Conservation (phyloP, 2,329 filamentous ascomycete species). For the Fusarium coffeatum region DNA sequence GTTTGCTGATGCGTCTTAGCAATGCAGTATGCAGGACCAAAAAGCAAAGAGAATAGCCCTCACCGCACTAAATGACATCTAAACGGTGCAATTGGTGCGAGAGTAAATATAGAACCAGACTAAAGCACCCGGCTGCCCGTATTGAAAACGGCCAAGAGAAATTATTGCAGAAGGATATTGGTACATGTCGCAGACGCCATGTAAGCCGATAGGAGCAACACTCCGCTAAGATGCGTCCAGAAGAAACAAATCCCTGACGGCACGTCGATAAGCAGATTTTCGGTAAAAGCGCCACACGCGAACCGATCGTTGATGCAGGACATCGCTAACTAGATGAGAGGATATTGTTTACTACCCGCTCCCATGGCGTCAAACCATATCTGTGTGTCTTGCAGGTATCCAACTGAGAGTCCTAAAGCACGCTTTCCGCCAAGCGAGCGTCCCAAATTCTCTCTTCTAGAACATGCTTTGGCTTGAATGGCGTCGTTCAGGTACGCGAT, state of each 20-base stretch:
- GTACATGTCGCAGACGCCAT: constrained; percentile 15
- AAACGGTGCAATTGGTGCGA: constrained; percentile 21
- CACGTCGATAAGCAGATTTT: constrained; percentile 18
- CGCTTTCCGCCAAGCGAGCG: not conserved
- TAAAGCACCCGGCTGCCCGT: constrained; percentile 23
- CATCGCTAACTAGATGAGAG: constrained; percentile 10
- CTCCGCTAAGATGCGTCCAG: constrained; percentile 19
- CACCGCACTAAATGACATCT: constrained; percentile 2
- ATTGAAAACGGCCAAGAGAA: constrained; percentile 23
- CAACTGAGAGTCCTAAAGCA: not conserved
- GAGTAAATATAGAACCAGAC: constrained; percentile 37
- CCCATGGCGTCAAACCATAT: constrained; percentile 9
- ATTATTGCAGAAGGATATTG: constrained; percentile 10
- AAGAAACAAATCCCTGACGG: constrained; percentile 1
- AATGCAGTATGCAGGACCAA: constrained; percentile 12
- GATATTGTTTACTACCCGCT: constrained; percentile 19
- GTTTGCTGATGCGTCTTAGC: not conserved
- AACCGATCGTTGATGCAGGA: constrained; percentile 20
- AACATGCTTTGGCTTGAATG: not conserved
- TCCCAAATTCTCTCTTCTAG: not conserved
- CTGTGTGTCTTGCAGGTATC: constrained; percentile 19
- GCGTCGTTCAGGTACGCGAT: not conserved
- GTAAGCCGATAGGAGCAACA: constrained; percentile 16
- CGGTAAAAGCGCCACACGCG: constrained; percentile 22
- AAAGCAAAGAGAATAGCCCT: constrained; percentile 7